These are phyloP conservation scores for Septoria petroselini DNA, from an alignment of 2,329 filamentous ascomycete species.

Conservation along the genomic window DNA sequence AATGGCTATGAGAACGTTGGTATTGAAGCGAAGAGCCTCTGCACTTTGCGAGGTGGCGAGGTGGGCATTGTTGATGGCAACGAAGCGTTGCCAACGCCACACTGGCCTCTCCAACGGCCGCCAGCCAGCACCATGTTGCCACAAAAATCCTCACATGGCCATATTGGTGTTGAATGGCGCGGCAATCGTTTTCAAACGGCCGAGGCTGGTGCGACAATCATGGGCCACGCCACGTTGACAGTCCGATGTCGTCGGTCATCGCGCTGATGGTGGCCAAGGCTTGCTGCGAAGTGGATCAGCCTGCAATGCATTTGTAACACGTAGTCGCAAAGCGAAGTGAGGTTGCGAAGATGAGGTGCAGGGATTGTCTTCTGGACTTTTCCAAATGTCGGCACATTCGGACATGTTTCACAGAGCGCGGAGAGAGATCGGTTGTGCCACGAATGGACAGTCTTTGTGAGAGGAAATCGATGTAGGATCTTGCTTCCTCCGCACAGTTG, in stretches of 20 bases:
- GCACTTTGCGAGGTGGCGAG: neutral
- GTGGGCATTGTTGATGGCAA: neutral
- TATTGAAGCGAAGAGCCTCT: neutral
- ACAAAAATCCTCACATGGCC: no score
- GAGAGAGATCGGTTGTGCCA: neutral
- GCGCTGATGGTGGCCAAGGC: no score
- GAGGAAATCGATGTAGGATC: no score
- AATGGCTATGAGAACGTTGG: conserved; percentile 6
- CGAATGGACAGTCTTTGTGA: neutral
- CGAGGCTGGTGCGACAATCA: no score
- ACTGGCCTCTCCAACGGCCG: no score
- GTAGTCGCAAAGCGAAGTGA: neutral
- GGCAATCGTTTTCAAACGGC: no score
- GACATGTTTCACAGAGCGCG: neutral
- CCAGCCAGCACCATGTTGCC: no score
- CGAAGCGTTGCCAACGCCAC: conserved; percentile 4
- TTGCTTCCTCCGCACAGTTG: no score
- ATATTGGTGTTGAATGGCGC: no score
- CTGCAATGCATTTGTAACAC: neutral
- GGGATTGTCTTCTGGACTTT: neutral
- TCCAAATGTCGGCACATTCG: neutral
- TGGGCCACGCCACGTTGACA: no score
- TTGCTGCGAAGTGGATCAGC: no score
- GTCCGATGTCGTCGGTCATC: no score
- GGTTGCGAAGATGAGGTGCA: neutral